phyloP scores from a whole-genome alignment of 441 rosid genomes.

The Eruca vesicaria region DNA sequence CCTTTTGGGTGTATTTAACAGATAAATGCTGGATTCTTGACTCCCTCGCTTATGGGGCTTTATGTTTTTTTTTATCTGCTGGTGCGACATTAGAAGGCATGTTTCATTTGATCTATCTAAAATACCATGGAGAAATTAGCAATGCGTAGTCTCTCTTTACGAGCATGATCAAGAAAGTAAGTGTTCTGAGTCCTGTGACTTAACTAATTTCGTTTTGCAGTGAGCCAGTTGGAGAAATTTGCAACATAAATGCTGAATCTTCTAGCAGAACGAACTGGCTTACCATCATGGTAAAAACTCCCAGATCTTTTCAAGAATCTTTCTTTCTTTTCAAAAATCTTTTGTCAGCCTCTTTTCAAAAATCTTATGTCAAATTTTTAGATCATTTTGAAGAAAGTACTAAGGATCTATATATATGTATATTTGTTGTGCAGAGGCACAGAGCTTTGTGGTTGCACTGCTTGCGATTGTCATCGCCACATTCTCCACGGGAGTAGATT shows the following conservation, averaged over 20 bases:
- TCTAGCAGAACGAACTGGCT: slow-evolving; percentile 88
- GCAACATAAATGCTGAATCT: slow-evolving; percentile 80
- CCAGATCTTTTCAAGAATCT: neutral
- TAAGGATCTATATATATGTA: neutral
- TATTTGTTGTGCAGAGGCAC: slow-evolving; percentile 48
- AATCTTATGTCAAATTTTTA: neutral
- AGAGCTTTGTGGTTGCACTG: slow-evolving; percentile 88
- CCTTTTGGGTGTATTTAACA: slow-evolving; percentile 30
- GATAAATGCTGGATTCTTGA: slow-evolving; percentile 76
- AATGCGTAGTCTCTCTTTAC: neutral
- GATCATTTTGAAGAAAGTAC: neutral
- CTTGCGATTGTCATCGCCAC: slow-evolving; percentile 91
- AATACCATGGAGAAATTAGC: neutral
- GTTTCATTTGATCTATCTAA: neutral
- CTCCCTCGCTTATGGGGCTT: slow-evolving; percentile 95
- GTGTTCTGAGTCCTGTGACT: neutral
- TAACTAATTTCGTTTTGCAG: slow-evolving; percentile 43
- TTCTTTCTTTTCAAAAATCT: neutral
- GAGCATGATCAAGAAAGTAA: neutral
- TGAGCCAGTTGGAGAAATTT: slow-evolving; percentile 86
- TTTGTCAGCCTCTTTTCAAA: neutral
- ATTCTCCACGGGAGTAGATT: slow-evolving; percentile 92
- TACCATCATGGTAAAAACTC: slow-evolving; percentile 67
- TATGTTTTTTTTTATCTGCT: slow-evolving; percentile 86
- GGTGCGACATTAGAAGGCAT: slow-evolving; percentile 96